These are phyloP conservation scores for Candida caryicola DNA, from an alignment of 805 yeast genomes.

Conservation along the genomic window DNA sequence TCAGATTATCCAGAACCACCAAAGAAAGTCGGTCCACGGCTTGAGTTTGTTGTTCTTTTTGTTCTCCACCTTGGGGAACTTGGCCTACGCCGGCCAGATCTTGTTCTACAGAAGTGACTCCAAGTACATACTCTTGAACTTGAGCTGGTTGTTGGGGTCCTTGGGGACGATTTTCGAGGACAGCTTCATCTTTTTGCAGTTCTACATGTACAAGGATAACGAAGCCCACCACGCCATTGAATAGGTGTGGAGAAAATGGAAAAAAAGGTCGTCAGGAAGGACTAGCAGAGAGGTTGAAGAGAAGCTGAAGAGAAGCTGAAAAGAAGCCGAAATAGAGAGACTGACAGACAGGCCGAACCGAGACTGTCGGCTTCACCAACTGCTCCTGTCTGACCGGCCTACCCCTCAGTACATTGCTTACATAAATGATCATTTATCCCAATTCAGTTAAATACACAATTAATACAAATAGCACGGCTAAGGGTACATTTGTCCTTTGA, in stretches of 20 bases:
- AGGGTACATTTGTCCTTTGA: neutral
- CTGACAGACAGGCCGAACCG: too few relatives aligned
- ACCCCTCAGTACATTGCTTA: neutral
- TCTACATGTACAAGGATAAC: slow-evolving; percentile 53
- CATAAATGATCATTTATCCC: neutral
- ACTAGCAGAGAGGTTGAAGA: too few relatives aligned
- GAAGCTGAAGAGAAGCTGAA: too few relatives aligned
- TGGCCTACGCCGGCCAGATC: slow-evolving; percentile 74
- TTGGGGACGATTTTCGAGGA: slow-evolving; percentile 77
- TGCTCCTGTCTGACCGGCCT: too few relatives aligned
- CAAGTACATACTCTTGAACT: slow-evolving; percentile 56
- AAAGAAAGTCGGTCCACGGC: slow-evolving; percentile 78
- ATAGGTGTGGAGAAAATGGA: too few relatives aligned
- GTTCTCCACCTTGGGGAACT: slow-evolving; percentile 70
- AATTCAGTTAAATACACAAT: neutral
- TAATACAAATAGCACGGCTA: neutral
- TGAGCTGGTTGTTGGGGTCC: slow-evolving; percentile 78
- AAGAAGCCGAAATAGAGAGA: too few relatives aligned
- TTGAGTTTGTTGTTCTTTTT: slow-evolving; percentile 78
- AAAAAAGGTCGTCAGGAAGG: too few relatives aligned
- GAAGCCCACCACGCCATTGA: slow-evolving; percentile 6
- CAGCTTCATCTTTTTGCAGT: slow-evolving; percentile 61
- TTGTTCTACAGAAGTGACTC: slow-evolving; percentile 61
- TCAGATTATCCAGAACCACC: slow-evolving; percentile 78
- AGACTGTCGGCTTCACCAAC: too few relatives aligned